A percentile compares a stretch with the other conserved stretches of the same genome.
Conservation (phyloP, 2,329 filamentous ascomycete genomes). For the Didymella sp. region DNA sequence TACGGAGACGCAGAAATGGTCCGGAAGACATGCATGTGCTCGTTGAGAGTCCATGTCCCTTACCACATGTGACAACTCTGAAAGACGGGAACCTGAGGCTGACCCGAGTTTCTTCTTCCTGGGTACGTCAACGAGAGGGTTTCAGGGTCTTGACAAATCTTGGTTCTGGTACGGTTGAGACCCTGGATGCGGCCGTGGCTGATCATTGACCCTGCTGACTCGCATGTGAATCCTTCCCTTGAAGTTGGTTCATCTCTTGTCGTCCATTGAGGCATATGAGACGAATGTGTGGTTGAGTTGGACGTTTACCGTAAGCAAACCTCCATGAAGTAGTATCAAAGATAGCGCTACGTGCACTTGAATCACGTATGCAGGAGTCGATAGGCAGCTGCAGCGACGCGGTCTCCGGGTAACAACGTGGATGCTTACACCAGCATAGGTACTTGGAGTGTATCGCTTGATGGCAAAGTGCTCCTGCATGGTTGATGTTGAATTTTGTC, state of each 20-base stretch:
- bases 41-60: neutral
- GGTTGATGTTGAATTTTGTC: neutral
- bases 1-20: neutral
- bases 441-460: neutral
- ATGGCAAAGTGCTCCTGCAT: neutral
- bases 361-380: neutral
- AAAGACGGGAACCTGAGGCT: neutral
- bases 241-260: neutral
- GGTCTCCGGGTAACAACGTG: neutral
- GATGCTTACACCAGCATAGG: conserved; percentile 5
- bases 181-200: neutral
- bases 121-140: neutral
- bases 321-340: neutral
- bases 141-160: conserved; percentile 9
- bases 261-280: neutral
- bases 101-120: neutral
- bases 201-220: neutral
- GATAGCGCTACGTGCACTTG: neutral
- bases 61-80: neutral
- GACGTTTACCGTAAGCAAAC: neutral
- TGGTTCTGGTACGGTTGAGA: conserved; percentile 10
- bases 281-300: neutral
- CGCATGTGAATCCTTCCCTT: neutral
- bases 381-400: conserved; percentile 1
- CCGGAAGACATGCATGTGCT: neutral